Evolutionary conservation across 768 basidiomycete genomes (phyloP), one percentile per base, ranked within the genome.

Genomic region (Termitomyces sp.): DNA sequence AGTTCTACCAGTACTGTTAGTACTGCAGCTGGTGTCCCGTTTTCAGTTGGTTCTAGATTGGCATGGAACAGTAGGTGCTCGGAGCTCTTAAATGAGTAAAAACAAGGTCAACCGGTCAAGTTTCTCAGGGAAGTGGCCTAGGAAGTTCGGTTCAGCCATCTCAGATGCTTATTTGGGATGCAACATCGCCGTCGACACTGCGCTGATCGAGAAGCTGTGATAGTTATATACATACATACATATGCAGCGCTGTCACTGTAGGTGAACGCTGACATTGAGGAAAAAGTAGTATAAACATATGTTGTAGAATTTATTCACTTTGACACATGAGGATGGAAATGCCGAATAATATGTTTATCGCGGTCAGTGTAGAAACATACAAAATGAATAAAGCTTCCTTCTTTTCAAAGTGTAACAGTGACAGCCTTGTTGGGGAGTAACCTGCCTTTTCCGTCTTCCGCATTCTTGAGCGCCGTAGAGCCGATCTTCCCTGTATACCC

Each of bases 361-460:
- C 16, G 7, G 26, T 18, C 16, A 7, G 12, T 27, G 13, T 44
- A 43, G 4, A 24, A 18, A 41, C 5, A 41, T 18, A 20, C 9
- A 9, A 16, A n/a, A 14, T 6, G 29, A 48, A 8, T 22, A 13
- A 20, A 20, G 24, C 9, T 37, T 4, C 13, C 31, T 18, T 53
- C n/a, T 20, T 46, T 48, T 5, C 36, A 57, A 9, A 61, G 41
- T 6, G 42, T 57, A 32, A 54, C 51, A 42, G 58, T 56, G 12
- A 66, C 59, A 41, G 61, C 62, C 53, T 59, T 62, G 56, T 70
- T 68, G 13, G 60, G 62, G 16, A 65, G 57, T 20, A 69, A 58
- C 12, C 63, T 60, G 14, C 68, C 65, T 49, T 71, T 71, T 6
- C 68, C 71, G 41, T 71, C 69, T 57, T 72, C 70, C 37, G 62